Conservation (phyloP, 2,329 filamentous ascomycete species). For the Pseudogymnoascus sp. region DNA sequence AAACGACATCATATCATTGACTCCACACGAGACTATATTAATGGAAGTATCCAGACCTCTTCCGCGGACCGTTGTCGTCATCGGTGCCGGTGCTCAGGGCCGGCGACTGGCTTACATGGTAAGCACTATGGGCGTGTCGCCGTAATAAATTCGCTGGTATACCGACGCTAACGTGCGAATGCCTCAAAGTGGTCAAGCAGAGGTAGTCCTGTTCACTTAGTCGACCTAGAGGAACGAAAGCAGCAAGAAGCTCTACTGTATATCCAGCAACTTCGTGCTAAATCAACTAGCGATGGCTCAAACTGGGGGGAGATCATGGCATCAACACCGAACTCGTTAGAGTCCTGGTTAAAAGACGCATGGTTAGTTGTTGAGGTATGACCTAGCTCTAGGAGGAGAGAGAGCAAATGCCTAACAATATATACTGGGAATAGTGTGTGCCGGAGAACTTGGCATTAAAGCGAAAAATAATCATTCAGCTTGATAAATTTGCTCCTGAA, state of each 20-base stretch:
- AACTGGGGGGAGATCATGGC: constrained; percentile 25
- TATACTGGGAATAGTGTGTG: constrained; percentile 24
- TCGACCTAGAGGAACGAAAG: constrained; percentile 28
- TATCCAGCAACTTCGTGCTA: constrained; percentile 20
- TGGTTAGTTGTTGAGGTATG: constrained; percentile 32
- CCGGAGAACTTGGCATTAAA: constrained; percentile 38
- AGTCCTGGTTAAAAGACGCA: constrained; percentile 19
- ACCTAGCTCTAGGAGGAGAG: background rate
- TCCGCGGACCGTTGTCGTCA: constrained; percentile 19
- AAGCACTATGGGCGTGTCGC: constrained; percentile 9
- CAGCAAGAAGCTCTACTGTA: constrained; percentile 25
- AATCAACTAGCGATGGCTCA: constrained; percentile 13
- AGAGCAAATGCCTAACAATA: background rate
- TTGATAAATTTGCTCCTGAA: constrained; percentile 32
- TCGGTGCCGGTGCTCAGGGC: constrained; percentile 32
- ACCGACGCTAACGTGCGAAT: background rate
- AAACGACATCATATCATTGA: background rate
- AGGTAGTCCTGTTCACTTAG: constrained; percentile 28
- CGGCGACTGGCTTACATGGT: constrained; percentile 34
- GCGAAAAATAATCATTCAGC: constrained; percentile 31
- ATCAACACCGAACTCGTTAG: constrained; percentile 9
- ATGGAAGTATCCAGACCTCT: background rate
- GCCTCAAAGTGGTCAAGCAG: constrained; percentile 30
- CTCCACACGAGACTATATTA: background rate
- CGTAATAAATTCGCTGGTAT: background rate